Percentiles rank a stretch among this genome's conserved stretches.
These are phyloP conservation scores for Boletus barrowsii DNA, from an alignment of 768 basidiomycete genomes.

Conservation along the genomic window DNA sequence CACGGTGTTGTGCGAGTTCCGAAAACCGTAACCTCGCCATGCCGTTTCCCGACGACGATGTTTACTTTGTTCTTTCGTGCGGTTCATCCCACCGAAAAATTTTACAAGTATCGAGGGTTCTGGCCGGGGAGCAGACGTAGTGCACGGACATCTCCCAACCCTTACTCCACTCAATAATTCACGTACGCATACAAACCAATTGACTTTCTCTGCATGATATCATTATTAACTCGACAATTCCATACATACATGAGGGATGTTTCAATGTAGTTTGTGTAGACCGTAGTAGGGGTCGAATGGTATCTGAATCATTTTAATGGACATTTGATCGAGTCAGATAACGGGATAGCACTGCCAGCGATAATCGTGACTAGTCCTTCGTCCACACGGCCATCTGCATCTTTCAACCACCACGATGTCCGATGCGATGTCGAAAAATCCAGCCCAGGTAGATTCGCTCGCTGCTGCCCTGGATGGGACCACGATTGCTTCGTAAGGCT, in stretches of 20 bases:
- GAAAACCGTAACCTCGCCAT: conserved; percentile 57
- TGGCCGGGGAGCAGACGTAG: conserved; percentile 36
- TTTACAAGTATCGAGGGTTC: conserved; percentile 28
- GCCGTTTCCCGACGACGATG: conserved; percentile 3
- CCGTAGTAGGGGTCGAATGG: background rate
- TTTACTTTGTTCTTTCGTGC: background rate
- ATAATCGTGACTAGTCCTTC: conserved; percentile 6
- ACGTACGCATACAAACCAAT: conserved; percentile 20
- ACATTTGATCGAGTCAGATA: background rate
- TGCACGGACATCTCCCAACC: conserved; percentile 31
- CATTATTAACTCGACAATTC: conserved; percentile 22
- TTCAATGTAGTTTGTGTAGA: conserved; percentile 1
- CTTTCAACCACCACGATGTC: conserved; percentile 15
- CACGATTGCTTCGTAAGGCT: conserved; percentile 32
- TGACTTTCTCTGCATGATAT: conserved; percentile 27
- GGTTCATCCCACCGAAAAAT: conserved; percentile 14
- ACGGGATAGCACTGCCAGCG: background rate
- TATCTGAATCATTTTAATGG: background rate
- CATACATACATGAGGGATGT: conserved; percentile 10
- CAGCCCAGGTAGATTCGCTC: conserved; percentile 26
- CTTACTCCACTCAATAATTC: conserved; percentile 27
- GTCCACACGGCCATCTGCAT: background rate
- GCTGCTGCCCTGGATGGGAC: conserved; percentile 24
- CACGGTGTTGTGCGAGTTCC: conserved; percentile 93
- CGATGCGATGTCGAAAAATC: conserved; percentile 23